phyloP scores from a whole-genome alignment of 306 rosid species.

The Rosa persica region DNA sequence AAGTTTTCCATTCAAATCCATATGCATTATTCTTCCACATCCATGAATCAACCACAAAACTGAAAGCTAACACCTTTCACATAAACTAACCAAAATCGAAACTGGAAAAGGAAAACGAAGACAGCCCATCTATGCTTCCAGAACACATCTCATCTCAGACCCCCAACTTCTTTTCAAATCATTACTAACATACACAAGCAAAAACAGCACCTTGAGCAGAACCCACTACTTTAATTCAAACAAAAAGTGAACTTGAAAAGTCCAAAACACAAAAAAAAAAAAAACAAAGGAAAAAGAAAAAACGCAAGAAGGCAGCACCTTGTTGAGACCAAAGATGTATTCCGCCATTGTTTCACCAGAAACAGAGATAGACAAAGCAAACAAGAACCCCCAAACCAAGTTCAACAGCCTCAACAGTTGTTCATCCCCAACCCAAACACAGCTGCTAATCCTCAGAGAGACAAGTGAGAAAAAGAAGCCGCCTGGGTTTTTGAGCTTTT shows the following conservation, averaged over 20 bases:
- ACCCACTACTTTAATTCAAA: slow-evolving; percentile 22
- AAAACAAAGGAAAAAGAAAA: background rate
- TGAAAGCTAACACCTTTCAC: slow-evolving; percentile 10
- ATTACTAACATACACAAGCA: background rate
- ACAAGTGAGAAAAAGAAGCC: slow-evolving; percentile 1
- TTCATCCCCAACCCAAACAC: slow-evolving; percentile 10
- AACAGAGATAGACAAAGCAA: slow-evolving; percentile 15
- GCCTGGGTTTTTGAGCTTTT: slow-evolving; percentile 31
- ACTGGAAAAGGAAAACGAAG: background rate
- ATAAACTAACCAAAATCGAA: background rate
- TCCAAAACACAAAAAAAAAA: slow-evolving; percentile 1
- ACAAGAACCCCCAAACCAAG: slow-evolving; percentile 3
- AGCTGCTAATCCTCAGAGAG: background rate
- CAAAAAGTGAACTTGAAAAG: slow-evolving; percentile 18
- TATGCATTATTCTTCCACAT: slow-evolving; percentile 16
- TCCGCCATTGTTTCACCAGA: slow-evolving; percentile 57
- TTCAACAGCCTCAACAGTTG: slow-evolving; percentile 8
- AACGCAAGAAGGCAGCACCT: slow-evolving; percentile 65
- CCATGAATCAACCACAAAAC: slow-evolving; percentile 8
- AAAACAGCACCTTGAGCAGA: slow-evolving; percentile 12
- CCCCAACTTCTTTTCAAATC: slow-evolving; percentile 5
- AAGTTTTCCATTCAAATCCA: slow-evolving; percentile 21
- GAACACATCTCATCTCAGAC: slow-evolving; percentile 7
- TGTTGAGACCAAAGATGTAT: slow-evolving; percentile 57
- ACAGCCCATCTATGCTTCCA: background rate